Base-by-base conservation (phyloP, 148 eudicot genomes). In the Dianthus caryophyllus region DNA sequence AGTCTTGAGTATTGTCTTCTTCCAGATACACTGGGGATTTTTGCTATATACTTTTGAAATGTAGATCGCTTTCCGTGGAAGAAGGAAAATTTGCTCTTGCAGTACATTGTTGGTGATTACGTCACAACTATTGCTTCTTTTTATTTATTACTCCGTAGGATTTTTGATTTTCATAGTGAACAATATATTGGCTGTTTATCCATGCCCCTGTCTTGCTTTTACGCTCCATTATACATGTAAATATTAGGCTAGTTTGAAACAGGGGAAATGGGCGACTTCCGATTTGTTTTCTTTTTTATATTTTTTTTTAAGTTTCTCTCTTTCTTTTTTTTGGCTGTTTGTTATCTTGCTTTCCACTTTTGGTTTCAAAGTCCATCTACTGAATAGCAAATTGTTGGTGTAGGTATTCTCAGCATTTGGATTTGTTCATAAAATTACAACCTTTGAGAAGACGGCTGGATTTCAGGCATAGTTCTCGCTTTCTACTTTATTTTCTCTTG, bases 401-500 rank as follows among this genome's bases (percentile, higher is more conserved):
- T 81, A 94, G 97, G 97, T 94, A 5, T 90, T 90, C 75, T 94
- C 97, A 39, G 92, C 97, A 33, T 94, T 90, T 83, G 97, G 98
- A 55, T 84, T 86, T 80, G 99, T 94, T 61, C 98, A 93, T 69
- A 93, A 93, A 79, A 93, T 93, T 53, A 93, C 98, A 29, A 93
- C 98, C 25, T 93, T 93, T 77, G 98, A 93, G 82, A 93, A 93
- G 83, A 93, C 98, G 52, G 98, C 99, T 73, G 99, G 99, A 21
- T 94, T 90, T 77, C 99, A 94, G 97, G 99, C 83, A 64, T 61
- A 56, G 52, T 44, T 65, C 43, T 41, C 4, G 63, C 44, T 24
- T 36, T 60, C 29, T 12, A 11, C 44, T 46, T 9, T 62, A 57
- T 17, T 16, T 36, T 65, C 10, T 24, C 51, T 2, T 7, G 14